These are phyloP conservation scores for Delonix regia DNA, from an alignment of 306 rosid species.

Conservation along the genomic window DNA sequence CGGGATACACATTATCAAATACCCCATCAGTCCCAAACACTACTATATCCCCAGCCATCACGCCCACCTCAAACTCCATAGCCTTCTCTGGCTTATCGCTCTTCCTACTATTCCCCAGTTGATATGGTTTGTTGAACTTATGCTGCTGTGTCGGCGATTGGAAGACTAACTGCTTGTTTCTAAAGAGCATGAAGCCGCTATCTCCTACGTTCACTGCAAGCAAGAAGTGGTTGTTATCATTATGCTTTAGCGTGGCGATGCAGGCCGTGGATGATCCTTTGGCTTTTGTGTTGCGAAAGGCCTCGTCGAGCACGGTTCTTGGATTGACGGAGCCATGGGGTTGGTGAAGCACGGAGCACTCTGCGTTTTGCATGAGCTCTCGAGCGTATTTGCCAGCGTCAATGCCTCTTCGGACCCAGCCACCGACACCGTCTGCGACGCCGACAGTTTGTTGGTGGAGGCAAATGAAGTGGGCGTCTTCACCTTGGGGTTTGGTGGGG, in stretches of 20 bases:
- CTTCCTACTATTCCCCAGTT: not conserved
- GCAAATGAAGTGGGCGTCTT: not conserved
- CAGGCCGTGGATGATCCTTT: not conserved
- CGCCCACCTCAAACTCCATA: not conserved
- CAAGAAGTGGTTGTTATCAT: not conserved
- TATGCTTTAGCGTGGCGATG: not conserved
- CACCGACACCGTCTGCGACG: not conserved
- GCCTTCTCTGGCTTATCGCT: not conserved
- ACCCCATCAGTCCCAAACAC: constrained; percentile 17
- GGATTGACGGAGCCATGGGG: not conserved
- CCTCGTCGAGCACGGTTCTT: not conserved
- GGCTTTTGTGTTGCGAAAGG: not conserved
- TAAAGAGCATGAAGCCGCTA: not conserved
- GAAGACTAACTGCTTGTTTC: not conserved
- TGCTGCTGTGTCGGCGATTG: not conserved
- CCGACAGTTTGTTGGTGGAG: not conserved
- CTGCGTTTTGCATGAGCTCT: not conserved
- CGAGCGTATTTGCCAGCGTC: not conserved
- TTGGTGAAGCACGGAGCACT: not conserved
- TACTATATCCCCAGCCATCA: not conserved
- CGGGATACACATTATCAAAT: not conserved
- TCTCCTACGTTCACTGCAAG: constrained; percentile 2
- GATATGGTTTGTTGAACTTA: not conserved
- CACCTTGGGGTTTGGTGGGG: not conserved
- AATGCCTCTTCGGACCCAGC: not conserved